Base-by-base conservation (phyloP, 441 rosid genomes). In the Populus tomentosa region DNA sequence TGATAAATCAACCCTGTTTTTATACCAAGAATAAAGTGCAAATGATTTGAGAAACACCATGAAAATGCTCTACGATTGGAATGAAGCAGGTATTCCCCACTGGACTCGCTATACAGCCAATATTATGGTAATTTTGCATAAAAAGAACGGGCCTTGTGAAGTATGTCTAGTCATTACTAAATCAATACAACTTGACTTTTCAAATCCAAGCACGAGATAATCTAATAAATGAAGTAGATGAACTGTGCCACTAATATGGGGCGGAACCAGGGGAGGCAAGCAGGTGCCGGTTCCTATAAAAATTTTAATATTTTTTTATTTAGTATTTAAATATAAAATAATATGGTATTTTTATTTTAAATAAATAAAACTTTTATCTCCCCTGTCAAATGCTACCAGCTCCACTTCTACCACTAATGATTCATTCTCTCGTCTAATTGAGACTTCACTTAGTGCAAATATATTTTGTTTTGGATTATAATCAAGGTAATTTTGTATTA, bases 1-100 rank as follows among this genome's bases (percentile, higher is more conserved):
- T 80, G 7, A 30, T n/a, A 82, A 83, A 77, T 80, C 85, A 75
- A 83, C 79, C 75, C 64, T 21, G 35, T 20, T 75, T 30, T 67
- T 71, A 53, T 21, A 63, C 10, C n/a, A 21, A 35, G 65, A 63
- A 38, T 26, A 20, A 21, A 82, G 59, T 13, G 36, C 68, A 30
- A 64, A 79, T n/a, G 71, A 73, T 79, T 79, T 42, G 76, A 79
- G 64, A 69, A 76, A 72, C 38, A 69, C 75, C 53, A 40, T 63
- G 63, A 69, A 33, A 71, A 78, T 69, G 83, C 69, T 67, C 26
- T 67, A 32, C n/a, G 46, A 62, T 53, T 75, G 75, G 69, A 42
- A 53, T 18, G 66, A 66, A 62, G 36, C 69, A 32, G 73, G 35
- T 65, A 62, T 32, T 62, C 78, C 40, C 64, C 69, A 56, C 28